Conservation (phyloP, 345 rosid species). For the Sonneratia caseolaris region DNA sequence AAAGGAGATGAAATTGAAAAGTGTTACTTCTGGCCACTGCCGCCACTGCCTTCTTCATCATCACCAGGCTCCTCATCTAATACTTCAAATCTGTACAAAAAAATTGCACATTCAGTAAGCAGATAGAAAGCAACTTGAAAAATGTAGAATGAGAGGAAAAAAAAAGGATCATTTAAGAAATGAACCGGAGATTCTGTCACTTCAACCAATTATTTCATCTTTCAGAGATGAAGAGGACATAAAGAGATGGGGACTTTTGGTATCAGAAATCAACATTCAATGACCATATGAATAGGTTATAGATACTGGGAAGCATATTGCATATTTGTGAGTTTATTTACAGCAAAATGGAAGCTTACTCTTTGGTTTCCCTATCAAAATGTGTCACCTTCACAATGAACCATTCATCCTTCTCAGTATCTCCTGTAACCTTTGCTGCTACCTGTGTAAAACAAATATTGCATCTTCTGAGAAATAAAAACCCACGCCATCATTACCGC, state of each 20-base stretch:
- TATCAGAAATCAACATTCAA: not conserved
- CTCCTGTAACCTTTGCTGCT: slow-evolving; percentile 75
- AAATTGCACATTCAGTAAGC: not conserved
- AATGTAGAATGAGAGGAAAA: not conserved
- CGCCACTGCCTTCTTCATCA: slow-evolving; percentile 74
- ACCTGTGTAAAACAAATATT: slow-evolving; percentile 35
- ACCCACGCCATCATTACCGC: no score
- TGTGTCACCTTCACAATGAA: slow-evolving; percentile 82
- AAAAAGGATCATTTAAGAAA: not conserved
- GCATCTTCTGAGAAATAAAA: not conserved
- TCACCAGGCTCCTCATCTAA: slow-evolving; percentile 97
- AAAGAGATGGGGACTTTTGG: not conserved
- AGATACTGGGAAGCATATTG: not conserved
- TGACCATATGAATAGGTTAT: not conserved
- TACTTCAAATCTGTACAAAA: slow-evolving; percentile 62
- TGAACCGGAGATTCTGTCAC: not conserved
- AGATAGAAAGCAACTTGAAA: not conserved
- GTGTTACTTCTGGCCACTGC: slow-evolving; percentile 61
- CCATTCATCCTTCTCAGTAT: slow-evolving; percentile 92
- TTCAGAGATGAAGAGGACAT: not conserved
- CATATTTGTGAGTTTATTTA: not conserved
- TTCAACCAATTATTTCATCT: not conserved
- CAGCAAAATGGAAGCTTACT: slow-evolving; percentile 38
- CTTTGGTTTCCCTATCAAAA: slow-evolving; percentile 82
- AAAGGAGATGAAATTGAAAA: not conserved